Evolutionary conservation across 129 eudicot genomes (phyloP).

Genomic region (Logfia minima): DNA sequence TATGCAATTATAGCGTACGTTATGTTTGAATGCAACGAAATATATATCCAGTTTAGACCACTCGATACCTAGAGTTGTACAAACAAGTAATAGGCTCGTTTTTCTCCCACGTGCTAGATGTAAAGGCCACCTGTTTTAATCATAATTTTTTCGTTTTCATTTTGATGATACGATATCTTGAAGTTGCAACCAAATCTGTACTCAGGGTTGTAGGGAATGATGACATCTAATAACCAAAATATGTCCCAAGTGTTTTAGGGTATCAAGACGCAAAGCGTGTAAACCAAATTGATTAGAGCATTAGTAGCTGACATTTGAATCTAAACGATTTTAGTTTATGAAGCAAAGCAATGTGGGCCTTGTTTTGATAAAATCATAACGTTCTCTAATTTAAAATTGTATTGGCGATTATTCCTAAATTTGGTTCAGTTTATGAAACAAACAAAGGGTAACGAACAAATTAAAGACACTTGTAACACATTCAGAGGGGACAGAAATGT

Average conservation of each 20-base stretch:
- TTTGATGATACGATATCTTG: no score
- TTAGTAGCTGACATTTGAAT: background rate
- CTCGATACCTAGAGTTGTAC: background rate
- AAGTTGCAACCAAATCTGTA: no score
- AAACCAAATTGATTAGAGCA: background rate
- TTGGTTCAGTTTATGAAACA: background rate
- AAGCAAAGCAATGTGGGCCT: background rate
- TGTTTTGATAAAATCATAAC: background rate
- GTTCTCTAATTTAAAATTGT: background rate
- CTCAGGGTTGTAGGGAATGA: no score
- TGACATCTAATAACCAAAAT: background rate
- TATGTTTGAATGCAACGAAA: background rate
- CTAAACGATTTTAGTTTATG: background rate
- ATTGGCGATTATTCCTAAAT: background rate
- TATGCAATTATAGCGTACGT: background rate
- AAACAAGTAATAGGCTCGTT: background rate
- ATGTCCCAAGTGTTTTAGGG: background rate
- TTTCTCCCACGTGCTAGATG: no score
- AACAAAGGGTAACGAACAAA: background rate
- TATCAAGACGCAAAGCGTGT: background rate
- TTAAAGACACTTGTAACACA: background rate
- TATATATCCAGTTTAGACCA: no score
- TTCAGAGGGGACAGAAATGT: background rate
- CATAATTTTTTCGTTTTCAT: no score
- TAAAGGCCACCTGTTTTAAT: background rate